Conservation (phyloP, 1,284 basidiomycete species). For the Rhodotorula glutinis region DNA sequence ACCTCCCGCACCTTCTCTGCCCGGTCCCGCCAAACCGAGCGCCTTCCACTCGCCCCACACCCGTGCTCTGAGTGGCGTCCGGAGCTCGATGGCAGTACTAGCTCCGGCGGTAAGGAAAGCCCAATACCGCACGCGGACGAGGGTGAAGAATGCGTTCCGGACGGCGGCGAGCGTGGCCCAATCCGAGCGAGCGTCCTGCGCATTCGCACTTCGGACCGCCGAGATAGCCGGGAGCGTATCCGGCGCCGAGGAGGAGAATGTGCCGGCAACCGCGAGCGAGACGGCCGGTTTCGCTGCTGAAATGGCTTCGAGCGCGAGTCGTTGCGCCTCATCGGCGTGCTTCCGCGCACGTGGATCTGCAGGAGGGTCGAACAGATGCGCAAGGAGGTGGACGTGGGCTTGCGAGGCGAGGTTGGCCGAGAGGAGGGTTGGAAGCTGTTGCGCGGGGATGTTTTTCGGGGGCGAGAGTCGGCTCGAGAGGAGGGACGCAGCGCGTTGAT, state of each 20-base stretch:
- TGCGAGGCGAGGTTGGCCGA: constrained; percentile 30
- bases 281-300: constrained; percentile 3
- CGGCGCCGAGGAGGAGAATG: background rate
- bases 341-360: background rate
- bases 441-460: constrained; percentile 19
- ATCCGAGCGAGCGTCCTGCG: constrained; percentile 11
- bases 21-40: background rate
- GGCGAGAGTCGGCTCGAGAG: constrained; percentile 30
- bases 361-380: background rate
- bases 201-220: background rate
- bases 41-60: constrained; percentile 15
- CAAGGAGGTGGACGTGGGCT: constrained; percentile 23
- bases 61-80: constrained; percentile 9
- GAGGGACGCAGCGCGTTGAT: constrained; percentile 12
- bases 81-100: background rate
- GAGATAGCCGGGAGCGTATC: constrained; percentile 8
- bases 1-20: background rate
- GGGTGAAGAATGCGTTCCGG: constrained; percentile 13
- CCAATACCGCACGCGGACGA: constrained; percentile 19
- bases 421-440: constrained; percentile 26
- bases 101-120: background rate
- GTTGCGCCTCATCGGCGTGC: constrained; percentile 15
- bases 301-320: constrained; percentile 16
- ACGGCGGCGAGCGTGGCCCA: constrained; percentile 17
- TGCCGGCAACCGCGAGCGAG: constrained; percentile 3